phyloP scores from a whole-genome alignment of 1,284 basidiomycete genomes.

The Cryptococcus amylolentus region DNA sequence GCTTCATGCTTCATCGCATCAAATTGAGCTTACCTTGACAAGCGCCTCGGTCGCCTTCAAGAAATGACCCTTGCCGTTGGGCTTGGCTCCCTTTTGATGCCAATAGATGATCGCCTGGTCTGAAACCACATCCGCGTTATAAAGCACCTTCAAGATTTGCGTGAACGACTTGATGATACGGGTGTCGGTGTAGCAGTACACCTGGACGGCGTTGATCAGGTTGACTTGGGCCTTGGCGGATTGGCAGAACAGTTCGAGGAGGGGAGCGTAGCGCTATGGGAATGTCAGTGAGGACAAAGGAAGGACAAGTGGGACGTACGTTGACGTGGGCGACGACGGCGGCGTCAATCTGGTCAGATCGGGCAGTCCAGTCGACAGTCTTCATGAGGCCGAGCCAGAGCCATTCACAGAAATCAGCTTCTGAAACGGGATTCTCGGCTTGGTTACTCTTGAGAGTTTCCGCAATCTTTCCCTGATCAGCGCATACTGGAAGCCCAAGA shows the following conservation, averaged over 20 bases:
- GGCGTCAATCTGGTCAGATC: slow-evolving; percentile 83
- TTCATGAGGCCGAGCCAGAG: slow-evolving; percentile 88
- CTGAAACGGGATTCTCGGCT: slow-evolving; percentile 59
- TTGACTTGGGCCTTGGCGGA: slow-evolving; percentile 84
- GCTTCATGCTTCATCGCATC: background rate
- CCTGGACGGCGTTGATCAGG: slow-evolving; percentile 87
- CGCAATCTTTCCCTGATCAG: slow-evolving; percentile 59
- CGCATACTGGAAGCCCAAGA: background rate
- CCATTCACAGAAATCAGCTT: slow-evolving; percentile 77
- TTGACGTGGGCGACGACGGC: slow-evolving; percentile 77
- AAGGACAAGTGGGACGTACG: slow-evolving; percentile 50
- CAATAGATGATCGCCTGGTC: slow-evolving; percentile 97
- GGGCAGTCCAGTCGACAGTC: slow-evolving; percentile 78
- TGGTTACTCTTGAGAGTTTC: slow-evolving; percentile 64
- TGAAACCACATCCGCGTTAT: slow-evolving; percentile 90
- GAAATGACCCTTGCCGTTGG: slow-evolving; percentile 91
- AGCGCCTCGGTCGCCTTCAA: slow-evolving; percentile 80
- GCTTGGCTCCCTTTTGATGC: slow-evolving; percentile 93
- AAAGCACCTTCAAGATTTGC: slow-evolving; percentile 89
- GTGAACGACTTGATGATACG: slow-evolving; percentile 90
- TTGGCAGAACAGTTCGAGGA: slow-evolving; percentile 83
- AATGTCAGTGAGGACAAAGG: background rate
- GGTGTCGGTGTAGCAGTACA: slow-evolving; percentile 92
- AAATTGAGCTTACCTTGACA: slow-evolving; percentile 67
- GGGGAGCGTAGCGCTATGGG: slow-evolving; percentile 68